Percentiles rank a stretch among this genome's conserved stretches.
These are phyloP conservation scores for Pontederia paniculata DNA, from an alignment of 176 grass and related monocot genomes.

Conservation along the genomic window DNA sequence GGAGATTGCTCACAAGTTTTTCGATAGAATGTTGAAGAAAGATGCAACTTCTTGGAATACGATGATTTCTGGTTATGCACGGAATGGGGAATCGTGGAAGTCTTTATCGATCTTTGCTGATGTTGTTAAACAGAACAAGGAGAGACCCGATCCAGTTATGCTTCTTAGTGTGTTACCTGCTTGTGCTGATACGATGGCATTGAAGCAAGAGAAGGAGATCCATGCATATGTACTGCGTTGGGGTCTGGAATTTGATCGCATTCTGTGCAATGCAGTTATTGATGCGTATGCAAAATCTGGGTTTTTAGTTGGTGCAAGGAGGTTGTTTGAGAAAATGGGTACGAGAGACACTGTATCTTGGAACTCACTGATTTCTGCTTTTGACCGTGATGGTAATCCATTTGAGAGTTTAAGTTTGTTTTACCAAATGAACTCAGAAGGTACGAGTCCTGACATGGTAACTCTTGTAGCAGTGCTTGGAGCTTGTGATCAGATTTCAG, in stretches of 20 bases:
- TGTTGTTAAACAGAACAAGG: not conserved
- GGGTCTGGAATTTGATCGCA: slow-evolving; percentile 6
- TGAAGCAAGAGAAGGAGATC: slow-evolving; percentile 15
- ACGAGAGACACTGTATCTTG: slow-evolving; percentile 17
- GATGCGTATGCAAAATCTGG: slow-evolving; percentile 13
- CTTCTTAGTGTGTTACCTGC: slow-evolving; percentile 18
- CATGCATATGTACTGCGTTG: slow-evolving; percentile 10
- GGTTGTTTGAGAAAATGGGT: slow-evolving; percentile 15
- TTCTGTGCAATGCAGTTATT: slow-evolving; percentile 15
- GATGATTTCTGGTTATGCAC: slow-evolving; percentile 39
- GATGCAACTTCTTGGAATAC: slow-evolving; percentile 56
- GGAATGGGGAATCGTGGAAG: slow-evolving; percentile 11
- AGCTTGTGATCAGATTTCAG: slow-evolving; percentile 13
- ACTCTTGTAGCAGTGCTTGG: slow-evolving; percentile 19
- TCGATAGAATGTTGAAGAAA: slow-evolving; percentile 25
- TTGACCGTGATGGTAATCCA: slow-evolving; percentile 8
- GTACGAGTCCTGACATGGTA: not conserved
- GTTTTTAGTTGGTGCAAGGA: slow-evolving; percentile 9
- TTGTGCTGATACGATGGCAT: slow-evolving; percentile 8
- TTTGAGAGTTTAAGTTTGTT: slow-evolving; percentile 9
- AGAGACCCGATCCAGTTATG: slow-evolving; percentile 1
- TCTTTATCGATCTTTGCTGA: slow-evolving; percentile 8
- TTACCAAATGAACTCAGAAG: slow-evolving; percentile 14
- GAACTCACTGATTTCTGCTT: slow-evolving; percentile 20
- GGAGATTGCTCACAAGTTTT: slow-evolving; percentile 21